Conservation (phyloP, 1,284 basidiomycete genomes). For the Irpex rosettiformis region DNA sequence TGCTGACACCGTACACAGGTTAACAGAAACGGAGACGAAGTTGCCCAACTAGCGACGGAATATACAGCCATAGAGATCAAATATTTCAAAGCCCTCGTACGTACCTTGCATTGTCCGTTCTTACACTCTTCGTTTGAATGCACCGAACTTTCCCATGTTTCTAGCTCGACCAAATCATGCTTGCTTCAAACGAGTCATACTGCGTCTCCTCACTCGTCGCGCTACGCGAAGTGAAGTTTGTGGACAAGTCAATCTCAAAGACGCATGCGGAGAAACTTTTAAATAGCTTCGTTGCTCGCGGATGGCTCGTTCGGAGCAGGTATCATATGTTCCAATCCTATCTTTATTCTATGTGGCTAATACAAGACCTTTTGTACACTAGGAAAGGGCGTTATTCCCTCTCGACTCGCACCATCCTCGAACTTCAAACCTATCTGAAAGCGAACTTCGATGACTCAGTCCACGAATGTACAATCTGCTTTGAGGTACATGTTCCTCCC, state of each 20-base stretch:
- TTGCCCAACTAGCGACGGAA: constrained; percentile 81
- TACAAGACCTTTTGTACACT: not conserved
- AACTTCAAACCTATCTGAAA: constrained; percentile 73
- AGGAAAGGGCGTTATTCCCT: constrained; percentile 70
- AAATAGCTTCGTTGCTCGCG: constrained; percentile 75
- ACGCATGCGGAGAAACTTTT: constrained; percentile 72
- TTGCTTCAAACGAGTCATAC: constrained; percentile 69
- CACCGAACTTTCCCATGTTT: not conserved
- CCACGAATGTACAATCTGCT: constrained; percentile 74
- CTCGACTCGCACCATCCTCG: constrained; percentile 69
- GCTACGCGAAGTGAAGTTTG: constrained; percentile 59
- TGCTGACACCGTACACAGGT: constrained; percentile 41
- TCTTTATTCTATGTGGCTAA: not conserved
- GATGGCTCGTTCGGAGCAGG: constrained; percentile 79
- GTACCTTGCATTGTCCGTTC: constrained; percentile 27
- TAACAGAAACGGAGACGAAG: constrained; percentile 72
- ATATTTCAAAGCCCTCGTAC: constrained; percentile 78
- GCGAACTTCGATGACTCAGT: constrained; percentile 69
- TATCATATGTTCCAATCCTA: constrained; percentile 29
- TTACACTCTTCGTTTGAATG: no score
- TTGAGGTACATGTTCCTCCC: constrained; percentile 46
- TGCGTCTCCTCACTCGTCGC: constrained; percentile 76
- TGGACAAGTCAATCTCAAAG: constrained; percentile 71
- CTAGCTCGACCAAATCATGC: constrained; percentile 86
- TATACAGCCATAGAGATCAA: constrained; percentile 74